A percentile compares a stretch with the other conserved stretches of the same genome.
phyloP scores from a whole-genome alignment of 2,329 filamentous ascomycete species.

The Claviceps purpurea region DNA sequence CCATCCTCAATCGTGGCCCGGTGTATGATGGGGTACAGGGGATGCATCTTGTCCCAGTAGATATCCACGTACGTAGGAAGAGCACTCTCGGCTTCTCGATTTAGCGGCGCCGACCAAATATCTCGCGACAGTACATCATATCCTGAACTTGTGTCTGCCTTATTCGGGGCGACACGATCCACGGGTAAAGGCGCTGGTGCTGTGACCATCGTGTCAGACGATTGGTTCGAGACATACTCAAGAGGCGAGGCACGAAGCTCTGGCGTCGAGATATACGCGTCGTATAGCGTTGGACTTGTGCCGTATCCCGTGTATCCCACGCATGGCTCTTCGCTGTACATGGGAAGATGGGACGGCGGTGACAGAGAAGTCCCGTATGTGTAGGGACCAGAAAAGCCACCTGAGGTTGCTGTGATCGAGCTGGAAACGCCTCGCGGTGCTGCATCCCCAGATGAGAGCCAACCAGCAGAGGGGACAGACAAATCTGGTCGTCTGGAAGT shows the following conservation, averaged over 20 bases:
- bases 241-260: constrained; percentile 36
- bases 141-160: constrained; percentile 28
- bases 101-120: constrained; percentile 20
- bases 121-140: constrained; percentile 19
- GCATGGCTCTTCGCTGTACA: constrained; percentile 18
- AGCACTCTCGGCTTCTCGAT: constrained; percentile 25
- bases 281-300: constrained; percentile 18
- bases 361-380: constrained; percentile 15
- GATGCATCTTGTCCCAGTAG: constrained; percentile 40
- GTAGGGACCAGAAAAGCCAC: constrained; percentile 17
- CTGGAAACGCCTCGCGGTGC: constrained; percentile 9
- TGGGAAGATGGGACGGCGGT: constrained; percentile 18
- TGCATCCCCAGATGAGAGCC: constrained; percentile 19
- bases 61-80: constrained; percentile 37
- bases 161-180: constrained; percentile 19
- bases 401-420: constrained; percentile 10
- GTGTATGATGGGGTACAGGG: constrained; percentile 37
- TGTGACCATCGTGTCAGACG: constrained; percentile 36
- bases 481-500: constrained; percentile 19
- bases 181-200: constrained; percentile 25
- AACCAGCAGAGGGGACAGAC: constrained; percentile 15
- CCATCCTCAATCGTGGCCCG: constrained; percentile 28
- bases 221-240: constrained; percentile 29
- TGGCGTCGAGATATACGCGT: constrained; percentile 23
- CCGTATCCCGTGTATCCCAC: constrained; percentile 22